phyloP scores from a whole-genome alignment of 441 rosid species.

The Geranium incanum region DNA sequence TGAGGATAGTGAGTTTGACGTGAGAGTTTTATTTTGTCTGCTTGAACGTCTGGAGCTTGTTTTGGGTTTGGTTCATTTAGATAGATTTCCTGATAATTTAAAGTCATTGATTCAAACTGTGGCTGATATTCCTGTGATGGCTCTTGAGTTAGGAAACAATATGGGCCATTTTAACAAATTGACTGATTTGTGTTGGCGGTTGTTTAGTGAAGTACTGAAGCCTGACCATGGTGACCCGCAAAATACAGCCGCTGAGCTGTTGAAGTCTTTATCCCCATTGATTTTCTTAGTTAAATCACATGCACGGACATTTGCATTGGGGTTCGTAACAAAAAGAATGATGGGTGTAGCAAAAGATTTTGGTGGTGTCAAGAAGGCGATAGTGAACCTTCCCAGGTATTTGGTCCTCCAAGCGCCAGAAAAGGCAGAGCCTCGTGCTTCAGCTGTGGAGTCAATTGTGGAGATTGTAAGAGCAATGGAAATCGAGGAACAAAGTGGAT shows the following conservation, averaged over 20 bases:
- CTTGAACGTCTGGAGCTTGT: conserved; percentile 47
- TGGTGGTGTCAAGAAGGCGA: conserved; percentile 44
- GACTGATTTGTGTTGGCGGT: conserved; percentile 41
- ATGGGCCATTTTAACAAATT: conserved; percentile 29
- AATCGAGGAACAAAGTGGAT: conserved; percentile 41
- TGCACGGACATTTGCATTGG: conserved; percentile 57
- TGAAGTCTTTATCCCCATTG: conserved; percentile 54
- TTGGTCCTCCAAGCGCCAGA: conserved; percentile 77
- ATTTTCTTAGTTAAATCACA: conserved; percentile 57
- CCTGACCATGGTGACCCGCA: conserved; percentile 60
- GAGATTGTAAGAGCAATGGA: conserved; percentile 63
- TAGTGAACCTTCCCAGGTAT: conserved; percentile 55
- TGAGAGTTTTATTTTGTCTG: conserved; percentile 34
- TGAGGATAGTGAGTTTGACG: conserved; percentile 35
- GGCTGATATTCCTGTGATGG: conserved; percentile 49
- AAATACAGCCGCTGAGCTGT: conserved; percentile 55
- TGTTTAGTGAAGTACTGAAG: conserved; percentile 45
- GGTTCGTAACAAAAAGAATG: conserved; percentile 41
- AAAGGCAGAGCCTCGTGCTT: conserved; percentile 75
- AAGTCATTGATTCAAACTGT: conserved; percentile 61
- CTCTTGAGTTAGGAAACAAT: conserved; percentile 33
- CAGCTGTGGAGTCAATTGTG: conserved; percentile 67
- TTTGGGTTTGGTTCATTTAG: conserved; percentile 56
- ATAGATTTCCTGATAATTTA: conserved; percentile 70
- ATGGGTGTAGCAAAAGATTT: conserved; percentile 30